These are phyloP conservation scores for Pharnaceum exiguum DNA, from an alignment of 148 eudicot species.

Conservation along the genomic window DNA sequence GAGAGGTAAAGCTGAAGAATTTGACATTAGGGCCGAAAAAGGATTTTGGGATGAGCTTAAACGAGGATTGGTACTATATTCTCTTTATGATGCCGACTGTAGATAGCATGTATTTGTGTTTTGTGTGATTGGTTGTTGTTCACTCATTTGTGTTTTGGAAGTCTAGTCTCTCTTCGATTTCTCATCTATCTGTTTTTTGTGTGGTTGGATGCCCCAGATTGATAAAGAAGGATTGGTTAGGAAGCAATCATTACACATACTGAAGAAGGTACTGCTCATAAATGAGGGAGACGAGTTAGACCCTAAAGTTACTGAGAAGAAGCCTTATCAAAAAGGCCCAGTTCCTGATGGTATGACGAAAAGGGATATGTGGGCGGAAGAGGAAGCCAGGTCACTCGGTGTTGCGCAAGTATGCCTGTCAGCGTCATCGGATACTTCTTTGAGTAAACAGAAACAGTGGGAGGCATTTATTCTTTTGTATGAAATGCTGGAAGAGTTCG, in stretches of 20 bases:
- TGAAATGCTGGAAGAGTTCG: conserved; percentile 99
- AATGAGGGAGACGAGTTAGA: conserved; percentile 31
- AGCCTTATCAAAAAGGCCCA: conserved; percentile 31
- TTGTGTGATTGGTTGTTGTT: not conserved
- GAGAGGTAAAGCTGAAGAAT: conserved; percentile 40
- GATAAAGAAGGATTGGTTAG: conserved; percentile 74
- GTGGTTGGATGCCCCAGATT: conserved; percentile 38
- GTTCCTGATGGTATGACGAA: conserved; percentile 48
- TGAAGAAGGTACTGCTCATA: conserved; percentile 47
- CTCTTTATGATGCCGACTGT: not conserved
- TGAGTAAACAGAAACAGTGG: conserved; percentile 61
- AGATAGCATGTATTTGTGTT: not conserved
- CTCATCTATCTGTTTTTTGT: not conserved
- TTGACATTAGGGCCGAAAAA: conserved; percentile 63
- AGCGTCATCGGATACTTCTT: conserved; percentile 27
- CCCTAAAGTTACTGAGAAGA: conserved; percentile 38
- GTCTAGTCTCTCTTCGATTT: conserved; percentile 1
- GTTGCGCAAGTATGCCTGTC: conserved; percentile 46
- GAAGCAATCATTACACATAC: conserved; percentile 78
- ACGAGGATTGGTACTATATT: conserved; percentile 75
- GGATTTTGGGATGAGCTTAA: conserved; percentile 87
- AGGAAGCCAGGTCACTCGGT: conserved; percentile 90
- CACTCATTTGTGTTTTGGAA: not conserved
- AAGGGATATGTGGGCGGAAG: conserved; percentile 79
- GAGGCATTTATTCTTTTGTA: conserved; percentile 82